Percentiles rank a stretch among this genome's conserved stretches.
Conservation (phyloP, 2,329 filamentous ascomycete species). For the Ampelomyces quisqualis region DNA sequence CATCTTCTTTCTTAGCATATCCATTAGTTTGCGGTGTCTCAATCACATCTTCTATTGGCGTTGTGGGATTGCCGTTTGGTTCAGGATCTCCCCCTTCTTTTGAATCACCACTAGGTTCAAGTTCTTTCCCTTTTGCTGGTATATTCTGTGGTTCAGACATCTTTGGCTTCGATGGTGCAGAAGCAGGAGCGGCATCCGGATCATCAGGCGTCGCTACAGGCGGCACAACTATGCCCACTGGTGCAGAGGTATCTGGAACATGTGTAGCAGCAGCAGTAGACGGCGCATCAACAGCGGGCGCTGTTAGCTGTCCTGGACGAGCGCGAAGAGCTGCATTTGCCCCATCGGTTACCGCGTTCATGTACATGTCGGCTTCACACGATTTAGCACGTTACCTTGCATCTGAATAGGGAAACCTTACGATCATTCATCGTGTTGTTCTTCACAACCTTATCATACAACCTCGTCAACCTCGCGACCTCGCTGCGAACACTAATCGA, state of each 20-base stretch:
- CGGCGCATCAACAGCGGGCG: not conserved
- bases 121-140: not conserved
- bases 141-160: constrained; percentile 4
- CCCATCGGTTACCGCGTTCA: constrained; percentile 9
- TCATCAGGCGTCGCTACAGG: constrained; percentile 14
- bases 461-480: constrained; percentile 19
- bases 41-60: no score
- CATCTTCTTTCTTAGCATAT: no score
- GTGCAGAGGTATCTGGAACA: constrained; percentile 11
- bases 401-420: constrained; percentile 4
- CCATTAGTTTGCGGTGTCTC: no score
- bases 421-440: constrained; percentile 26
- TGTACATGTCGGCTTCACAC: constrained; percentile 11
- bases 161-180: constrained; percentile 15
- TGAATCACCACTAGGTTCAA: not conserved
- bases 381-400: not conserved
- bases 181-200: constrained; percentile 20
- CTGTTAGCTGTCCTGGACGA: constrained; percentile 6
- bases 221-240: constrained; percentile 9
- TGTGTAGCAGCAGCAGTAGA: constrained; percentile 2
- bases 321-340: constrained; percentile 10
- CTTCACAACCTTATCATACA: constrained; percentile 22
- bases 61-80: no score
- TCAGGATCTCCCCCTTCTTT: no score
- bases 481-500: constrained; percentile 43